Base-by-base conservation (phyloP, 1,284 basidiomycete genomes). In the Volvariella volvacea region DNA sequence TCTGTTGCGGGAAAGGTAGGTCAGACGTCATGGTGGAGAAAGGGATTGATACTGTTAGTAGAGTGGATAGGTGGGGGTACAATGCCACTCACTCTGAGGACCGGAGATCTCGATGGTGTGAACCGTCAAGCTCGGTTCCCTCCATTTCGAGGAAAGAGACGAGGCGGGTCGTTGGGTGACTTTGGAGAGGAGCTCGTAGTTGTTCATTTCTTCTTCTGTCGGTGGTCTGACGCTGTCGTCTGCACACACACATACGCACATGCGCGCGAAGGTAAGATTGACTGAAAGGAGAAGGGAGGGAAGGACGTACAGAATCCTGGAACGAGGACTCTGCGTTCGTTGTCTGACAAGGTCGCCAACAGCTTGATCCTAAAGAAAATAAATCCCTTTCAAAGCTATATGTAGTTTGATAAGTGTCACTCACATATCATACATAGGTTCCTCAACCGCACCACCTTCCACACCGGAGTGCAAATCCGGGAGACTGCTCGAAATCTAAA, bases 401-500 rank as follows among this genome's bases (percentile, higher is more conserved):
- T 21, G 4, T 25, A 25, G 15, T 22, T 3, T 12, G 43, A 22
- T 41, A 4, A 31, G 1, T 4, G 22, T 28, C 14, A 59, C 75
- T 49, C 55, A 88, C 87, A 95, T 90, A 58, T 96, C 93, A 42
- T 85, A 73, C 89, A 97, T 94, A 0, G 93, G 92, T 63, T 97
- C 94, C 3, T 71, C 70, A 1, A 85, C 77, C 1, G 81, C 86
- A 20, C 95, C 95, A 31, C 95, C 95, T 55, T 97, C 91, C 6
- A 98, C 80, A 52, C 95, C 95, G 9, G 90, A 93, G 61, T 95
- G 92, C 36, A 88, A 67, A 56, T 94, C 92, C 0, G 86, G 82
- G 12, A 76, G 68, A 20, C 71, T 64, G 51, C 77, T 87, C 6
- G 74, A 74, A 41, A 93, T 80, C 76, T 85, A 50, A 16, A 20